Conservation (phyloP, 768 basidiomycete genomes). For the Boletus edulis region DNA sequence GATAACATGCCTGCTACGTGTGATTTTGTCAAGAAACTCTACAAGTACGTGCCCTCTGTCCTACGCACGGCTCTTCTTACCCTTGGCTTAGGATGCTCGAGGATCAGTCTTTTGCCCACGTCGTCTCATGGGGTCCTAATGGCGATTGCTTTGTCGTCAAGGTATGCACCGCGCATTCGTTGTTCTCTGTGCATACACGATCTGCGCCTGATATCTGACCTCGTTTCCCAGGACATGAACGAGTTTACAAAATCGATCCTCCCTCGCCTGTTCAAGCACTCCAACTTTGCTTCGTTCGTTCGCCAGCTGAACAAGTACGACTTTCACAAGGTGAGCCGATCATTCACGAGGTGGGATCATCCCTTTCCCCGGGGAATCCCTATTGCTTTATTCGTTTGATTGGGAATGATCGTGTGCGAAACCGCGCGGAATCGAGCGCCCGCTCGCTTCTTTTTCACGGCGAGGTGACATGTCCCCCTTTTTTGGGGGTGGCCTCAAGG, state of each 20-base stretch:
- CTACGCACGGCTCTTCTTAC: not conserved
- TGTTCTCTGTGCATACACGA: too few relatives aligned
- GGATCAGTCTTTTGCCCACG: slow-evolving; percentile 64
- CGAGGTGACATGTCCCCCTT: slow-evolving; percentile 1
- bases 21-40: slow-evolving; percentile 93
- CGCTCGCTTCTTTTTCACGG: slow-evolving; percentile 8
- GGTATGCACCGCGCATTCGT: slow-evolving; percentile 25
- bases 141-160: slow-evolving; percentile 94
- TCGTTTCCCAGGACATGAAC: slow-evolving; percentile 72
- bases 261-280: slow-evolving; percentile 92
- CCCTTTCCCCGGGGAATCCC: not conserved
- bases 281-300: slow-evolving; percentile 91
- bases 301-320: slow-evolving; percentile 95
- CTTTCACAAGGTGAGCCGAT: slow-evolving; percentile 75
- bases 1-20: slow-evolving; percentile 84
- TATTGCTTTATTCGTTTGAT: slow-evolving; percentile 5
- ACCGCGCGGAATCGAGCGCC: slow-evolving; percentile 16
- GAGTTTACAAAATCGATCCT: slow-evolving; percentile 91
- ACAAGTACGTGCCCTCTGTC: slow-evolving; percentile 56
- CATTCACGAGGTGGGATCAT: not conserved
- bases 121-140: slow-evolving; percentile 80
- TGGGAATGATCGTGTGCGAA: slow-evolving; percentile 11
- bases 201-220: slow-evolving; percentile 9
- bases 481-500: slow-evolving; percentile 15
- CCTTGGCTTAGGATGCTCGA: slow-evolving; percentile 73